A percentile compares a stretch with the other conserved stretches of the same genome.
phyloP scores from a whole-genome alignment of 495 filamentous ascomycete species.

The Bacidia rubella region DNA sequence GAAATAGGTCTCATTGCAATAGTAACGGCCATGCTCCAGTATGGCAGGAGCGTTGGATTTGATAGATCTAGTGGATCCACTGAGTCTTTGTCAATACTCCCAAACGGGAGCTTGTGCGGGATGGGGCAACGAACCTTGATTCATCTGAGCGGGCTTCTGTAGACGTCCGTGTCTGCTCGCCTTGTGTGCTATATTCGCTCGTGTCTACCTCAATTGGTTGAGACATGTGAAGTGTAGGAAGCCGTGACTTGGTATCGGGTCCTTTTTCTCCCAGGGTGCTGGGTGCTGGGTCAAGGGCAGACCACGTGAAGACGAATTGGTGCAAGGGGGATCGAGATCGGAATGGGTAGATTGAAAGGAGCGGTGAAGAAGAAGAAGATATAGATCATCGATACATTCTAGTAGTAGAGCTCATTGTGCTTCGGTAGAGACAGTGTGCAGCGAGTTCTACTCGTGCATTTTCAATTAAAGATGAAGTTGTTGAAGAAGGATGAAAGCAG shows the following conservation, averaged over 20 bases:
- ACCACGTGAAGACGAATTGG: background rate
- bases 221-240: background rate
- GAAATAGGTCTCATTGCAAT: slow-evolving; percentile 52
- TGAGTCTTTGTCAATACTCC: slow-evolving; percentile 19
- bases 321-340: background rate
- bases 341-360: background rate
- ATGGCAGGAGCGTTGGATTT: slow-evolving; percentile 43
- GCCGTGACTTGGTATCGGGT: background rate
- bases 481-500: background rate
- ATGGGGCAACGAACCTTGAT: slow-evolving; percentile 12
- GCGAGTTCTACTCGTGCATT: slow-evolving; percentile 1
- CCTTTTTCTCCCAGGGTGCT: background rate
- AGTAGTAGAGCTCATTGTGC: background rate
- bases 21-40: slow-evolving; percentile 52
- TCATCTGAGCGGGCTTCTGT: slow-evolving; percentile 12
- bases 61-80: slow-evolving; percentile 46
- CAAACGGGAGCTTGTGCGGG: background rate
- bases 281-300: slow-evolving; percentile 2
- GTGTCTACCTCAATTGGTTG: slow-evolving; percentile 9
- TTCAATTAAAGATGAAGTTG: background rate
- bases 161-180: slow-evolving; percentile 5
- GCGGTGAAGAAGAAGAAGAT: background rate
- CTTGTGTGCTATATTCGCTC: background rate
- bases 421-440: slow-evolving; percentile 1
- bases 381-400: background rate